Evolutionary conservation across 257 asterid species (phyloP).

Genomic region (Solanum boliviense): DNA sequence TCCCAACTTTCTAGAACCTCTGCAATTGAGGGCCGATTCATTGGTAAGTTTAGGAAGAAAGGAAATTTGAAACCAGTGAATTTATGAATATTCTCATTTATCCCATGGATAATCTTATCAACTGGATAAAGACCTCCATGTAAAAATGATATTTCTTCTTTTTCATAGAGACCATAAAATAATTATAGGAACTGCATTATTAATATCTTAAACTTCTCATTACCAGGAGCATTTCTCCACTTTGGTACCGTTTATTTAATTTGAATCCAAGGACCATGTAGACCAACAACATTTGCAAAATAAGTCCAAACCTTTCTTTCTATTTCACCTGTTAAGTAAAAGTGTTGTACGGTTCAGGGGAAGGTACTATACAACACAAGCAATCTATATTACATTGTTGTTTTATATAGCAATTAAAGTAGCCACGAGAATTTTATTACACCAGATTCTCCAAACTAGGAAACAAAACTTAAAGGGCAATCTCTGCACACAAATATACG

Average conservation of each 20-base stretch:
- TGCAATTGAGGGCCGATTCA: neutral
- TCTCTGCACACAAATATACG: neutral
- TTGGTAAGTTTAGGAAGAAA: neutral
- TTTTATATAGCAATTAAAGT: neutral
- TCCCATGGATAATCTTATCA: neutral
- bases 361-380: neutral
- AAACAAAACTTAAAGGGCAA: neutral
- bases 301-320: neutral
- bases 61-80: neutral
- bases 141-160: neutral
- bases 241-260: too few species aligned
- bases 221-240: too few species aligned
- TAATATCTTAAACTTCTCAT: neutral
- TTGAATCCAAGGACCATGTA: neutral
- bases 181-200: neutral
- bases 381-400: fast-evolving
- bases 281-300: too few species aligned
- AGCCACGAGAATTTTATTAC: neutral
- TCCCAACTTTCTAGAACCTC: neutral
- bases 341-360: neutral
- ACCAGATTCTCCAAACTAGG: neutral
- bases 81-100: neutral
- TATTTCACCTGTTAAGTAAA: too few species aligned
- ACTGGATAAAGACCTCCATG: neutral
- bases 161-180: too few species aligned